Evolutionary conservation across 1,139 yeast species (phyloP), one percentile per base, ranked within the genome.

Genomic region (Meyerozyma carpophila): DNA sequence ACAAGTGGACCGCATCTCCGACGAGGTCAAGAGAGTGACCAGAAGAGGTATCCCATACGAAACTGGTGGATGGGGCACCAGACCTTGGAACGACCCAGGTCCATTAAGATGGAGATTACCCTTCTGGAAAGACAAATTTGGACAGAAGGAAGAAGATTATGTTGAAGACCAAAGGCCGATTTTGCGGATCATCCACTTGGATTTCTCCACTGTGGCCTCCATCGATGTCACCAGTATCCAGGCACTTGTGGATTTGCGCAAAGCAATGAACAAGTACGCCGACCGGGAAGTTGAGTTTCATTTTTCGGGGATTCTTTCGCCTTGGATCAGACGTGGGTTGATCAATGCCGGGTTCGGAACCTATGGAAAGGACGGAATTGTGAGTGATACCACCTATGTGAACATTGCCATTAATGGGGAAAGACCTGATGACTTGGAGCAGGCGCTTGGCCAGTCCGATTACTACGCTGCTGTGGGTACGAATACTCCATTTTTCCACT

Each of bases 11-110:
- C 63, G 65, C 32, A 75, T 91, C 28, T 67, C 82, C 38, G 95
- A 85, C 50, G 82, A 84, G 56, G 82, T 84, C 36, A 82, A 82
- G 59, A 62, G 66, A 34, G 46, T 61, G 13, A 88, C 96, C 1
- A 74, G 75, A 53, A 75, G 86, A 44, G 91, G 91, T 24, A 72
- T 73, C 43, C 66, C 77, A 21, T 62, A 68, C 43, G 65, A 60
- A 41, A 59, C 68, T 16, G 68, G 71, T 42, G 86, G 89, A 25
- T 34, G 37, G 37, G 37, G 37, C 6, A 86, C 85, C 42, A 77
- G 93, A 51, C 91, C 95, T 18, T 91, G 97, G 96, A 90, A 90
- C 59, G 94, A 89, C 56, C 91, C 90, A 24, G 95, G 95, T 50
- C 86, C 85, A 41, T 68, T 75, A 53, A 59, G 50, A 48, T 69